These are phyloP conservation scores for Penicillium ucsense DNA, from an alignment of 495 filamentous ascomycete genomes.

Conservation along the genomic window DNA sequence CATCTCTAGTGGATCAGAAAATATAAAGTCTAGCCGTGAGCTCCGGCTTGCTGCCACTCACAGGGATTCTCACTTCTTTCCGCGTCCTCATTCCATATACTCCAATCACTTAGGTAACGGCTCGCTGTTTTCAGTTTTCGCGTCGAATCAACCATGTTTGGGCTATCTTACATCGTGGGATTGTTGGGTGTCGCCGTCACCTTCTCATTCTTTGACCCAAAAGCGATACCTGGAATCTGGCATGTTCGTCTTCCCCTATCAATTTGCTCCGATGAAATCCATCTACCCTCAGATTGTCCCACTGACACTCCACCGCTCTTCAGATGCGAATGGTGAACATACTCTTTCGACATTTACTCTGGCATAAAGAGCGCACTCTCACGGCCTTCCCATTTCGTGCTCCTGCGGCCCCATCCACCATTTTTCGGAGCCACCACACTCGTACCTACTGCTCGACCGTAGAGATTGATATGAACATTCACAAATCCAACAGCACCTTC, in stretches of 20 bases:
- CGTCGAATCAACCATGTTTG: background rate
- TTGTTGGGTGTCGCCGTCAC: background rate
- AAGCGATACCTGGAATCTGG: background rate
- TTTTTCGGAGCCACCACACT: conserved; percentile 25
- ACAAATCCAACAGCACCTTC: conserved; percentile 80
- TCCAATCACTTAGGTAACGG: too few species aligned
- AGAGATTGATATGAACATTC: conserved; percentile 75
- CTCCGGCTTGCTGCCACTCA: too few species aligned
- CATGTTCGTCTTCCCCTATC: background rate
- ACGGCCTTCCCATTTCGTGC: background rate
- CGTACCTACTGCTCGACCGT: conserved; percentile 24
- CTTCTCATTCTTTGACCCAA: conserved; percentile 1
- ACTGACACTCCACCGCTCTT: background rate
- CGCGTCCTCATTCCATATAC: too few species aligned
- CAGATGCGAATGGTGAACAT: background rate
- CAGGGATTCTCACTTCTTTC: too few species aligned
- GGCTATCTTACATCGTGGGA: background rate
- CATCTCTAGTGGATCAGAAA: too few species aligned
- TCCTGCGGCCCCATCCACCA: conserved; percentile 23
- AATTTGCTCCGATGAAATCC: too few species aligned
- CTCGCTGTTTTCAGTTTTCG: too few species aligned
- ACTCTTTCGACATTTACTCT: background rate
- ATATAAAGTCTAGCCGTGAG: too few species aligned
- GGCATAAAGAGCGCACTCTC: background rate
- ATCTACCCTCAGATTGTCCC: too few species aligned